Evolutionary conservation across 1,139 yeast species (phyloP), one percentile per base, ranked within the genome.

Genomic region (Magnusiomyces fungicola): DNA sequence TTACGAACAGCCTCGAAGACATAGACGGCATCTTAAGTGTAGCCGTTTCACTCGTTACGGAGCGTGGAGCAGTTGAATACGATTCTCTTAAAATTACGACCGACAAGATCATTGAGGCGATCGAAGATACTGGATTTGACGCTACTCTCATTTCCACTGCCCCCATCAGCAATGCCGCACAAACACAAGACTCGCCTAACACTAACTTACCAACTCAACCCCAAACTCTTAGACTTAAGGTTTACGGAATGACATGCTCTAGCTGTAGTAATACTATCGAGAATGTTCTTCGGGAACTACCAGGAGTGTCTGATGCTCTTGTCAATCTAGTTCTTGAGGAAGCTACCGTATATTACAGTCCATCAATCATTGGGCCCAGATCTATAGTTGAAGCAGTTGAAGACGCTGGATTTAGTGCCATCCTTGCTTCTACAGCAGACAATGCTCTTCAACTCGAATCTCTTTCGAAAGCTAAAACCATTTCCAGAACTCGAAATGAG

Each of bases 111-210:
- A 64, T 65, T 30, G 75, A 72, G 23, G 64, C 74, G 7, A 74
- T 89, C 18, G 94, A 87, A 55, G 83, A 83, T 56, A 78, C 85
- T 57, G 96, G 95, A 9, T 86, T 86, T 59, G 90, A 80, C 39
- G 81, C 81, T 3, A 56, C 55, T 5, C 50, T 74, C 3, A 42
- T 67, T 3, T 45, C 76, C 70, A 52, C 45, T 5, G 56, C 59
- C 30, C 50, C 73, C 4, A 42, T 67, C 3, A 39, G 76, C 70
- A 53, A 43, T 6, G 56, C 58, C 29, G 12, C n/a, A 49, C 49
- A 38, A 12, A 21, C 16, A 5, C 36, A 18, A 9, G 14, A 22
- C 19, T 16, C 27, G 21, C 19, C n/a, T 30, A 30, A 21, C 45
- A 18, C 14, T n/a, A 32, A 32, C 36, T 43, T 40, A 24, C 7